Percentiles rank a stretch among this genome's conserved stretches.
Evolutionary conservation across 805 yeast genomes (phyloP).

Genomic region (Diddensiella transvaalensis): DNA sequence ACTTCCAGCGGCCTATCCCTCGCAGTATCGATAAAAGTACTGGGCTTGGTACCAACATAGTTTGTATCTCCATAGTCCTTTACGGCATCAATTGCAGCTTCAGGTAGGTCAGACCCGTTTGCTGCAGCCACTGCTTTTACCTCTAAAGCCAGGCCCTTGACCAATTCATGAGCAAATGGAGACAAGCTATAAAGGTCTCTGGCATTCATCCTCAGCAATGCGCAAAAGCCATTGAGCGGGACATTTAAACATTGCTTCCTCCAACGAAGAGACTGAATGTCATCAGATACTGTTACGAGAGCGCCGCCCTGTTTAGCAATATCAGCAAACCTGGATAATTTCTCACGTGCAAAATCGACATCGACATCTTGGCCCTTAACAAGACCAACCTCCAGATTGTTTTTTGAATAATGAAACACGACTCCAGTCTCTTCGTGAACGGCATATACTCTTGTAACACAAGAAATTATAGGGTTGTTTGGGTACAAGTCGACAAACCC

Average conservation of each 20-base stretch:
- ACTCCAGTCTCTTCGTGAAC: conserved; percentile 8
- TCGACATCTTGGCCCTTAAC: conserved; percentile 8
- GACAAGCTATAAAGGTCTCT: conserved; percentile 7
- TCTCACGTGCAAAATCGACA: background rate
- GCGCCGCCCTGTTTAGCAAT: conserved; percentile 7
- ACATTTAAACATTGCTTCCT: conserved; percentile 9
- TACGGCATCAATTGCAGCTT: conserved; percentile 6
- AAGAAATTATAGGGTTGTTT: conserved; percentile 7
- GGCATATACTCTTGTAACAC: conserved; percentile 9
- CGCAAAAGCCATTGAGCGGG: conserved; percentile 10
- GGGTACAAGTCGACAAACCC: conserved; percentile 7
- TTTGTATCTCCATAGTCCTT: conserved; percentile 10
- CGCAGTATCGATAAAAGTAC: conserved; percentile 8
- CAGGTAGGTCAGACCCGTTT: conserved; percentile 5
- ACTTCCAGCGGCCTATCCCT: conserved; percentile 8
- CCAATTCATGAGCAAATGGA: conserved; percentile 6
- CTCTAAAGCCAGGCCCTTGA: conserved; percentile 3
- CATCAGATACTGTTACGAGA: conserved; percentile 4
- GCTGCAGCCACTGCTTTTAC: conserved; percentile 7
- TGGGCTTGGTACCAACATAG: conserved; percentile 9
- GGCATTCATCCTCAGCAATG: conserved; percentile 7
- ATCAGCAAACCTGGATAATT: conserved; percentile 4
- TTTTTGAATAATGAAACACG: conserved; percentile 8
- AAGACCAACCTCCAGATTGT: conserved; percentile 6
- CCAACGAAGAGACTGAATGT: conserved; percentile 10